Percentiles rank a stretch among this genome's conserved stretches.
phyloP scores from a whole-genome alignment of 208 protist species.

The Trypanosoma vivax region DNA sequence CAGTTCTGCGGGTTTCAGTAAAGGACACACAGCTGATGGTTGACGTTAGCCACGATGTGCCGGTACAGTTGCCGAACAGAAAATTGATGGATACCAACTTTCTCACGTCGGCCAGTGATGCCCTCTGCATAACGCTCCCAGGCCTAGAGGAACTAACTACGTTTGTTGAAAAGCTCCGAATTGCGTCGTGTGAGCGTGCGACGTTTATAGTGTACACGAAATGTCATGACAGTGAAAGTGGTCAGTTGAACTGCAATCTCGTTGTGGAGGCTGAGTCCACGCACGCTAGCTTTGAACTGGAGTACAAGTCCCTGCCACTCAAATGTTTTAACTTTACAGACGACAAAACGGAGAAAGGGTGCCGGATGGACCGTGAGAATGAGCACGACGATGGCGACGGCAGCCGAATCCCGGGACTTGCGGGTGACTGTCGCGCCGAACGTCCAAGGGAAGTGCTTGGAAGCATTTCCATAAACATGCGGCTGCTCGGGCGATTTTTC shows the following conservation, averaged over 20 bases:
- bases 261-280: conserved; percentile 48
- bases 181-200: conserved; percentile 48
- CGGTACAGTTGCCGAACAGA: conserved; percentile 52
- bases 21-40: conserved; percentile 33
- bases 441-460: too few relatives aligned
- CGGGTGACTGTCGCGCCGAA: too few relatives aligned
- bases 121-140: conserved; percentile 48
- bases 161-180: conserved; percentile 72
- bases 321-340: neutral
- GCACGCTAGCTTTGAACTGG: conserved; percentile 49
- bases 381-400: too few relatives aligned
- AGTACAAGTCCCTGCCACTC: conserved; percentile 51
- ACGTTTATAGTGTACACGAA: conserved; percentile 34
- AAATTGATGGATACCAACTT: conserved; percentile 45
- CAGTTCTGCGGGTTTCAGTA: conserved; percentile 33
- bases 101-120: conserved; percentile 41
- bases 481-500: conserved; percentile 69
- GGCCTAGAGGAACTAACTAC: conserved; percentile 55
- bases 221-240: neutral
- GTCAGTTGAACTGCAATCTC: conserved; percentile 20
- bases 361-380: too few relatives aligned
- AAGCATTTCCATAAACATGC: conserved; percentile 54
- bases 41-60: conserved; percentile 71
- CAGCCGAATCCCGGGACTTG: too few relatives aligned
- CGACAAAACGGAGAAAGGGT: neutral